Evolutionary conservation across 108 stramenopile genomes (phyloP), one percentile per base, ranked within the genome.

Genomic region (Poteriospumella lacustris): DNA sequence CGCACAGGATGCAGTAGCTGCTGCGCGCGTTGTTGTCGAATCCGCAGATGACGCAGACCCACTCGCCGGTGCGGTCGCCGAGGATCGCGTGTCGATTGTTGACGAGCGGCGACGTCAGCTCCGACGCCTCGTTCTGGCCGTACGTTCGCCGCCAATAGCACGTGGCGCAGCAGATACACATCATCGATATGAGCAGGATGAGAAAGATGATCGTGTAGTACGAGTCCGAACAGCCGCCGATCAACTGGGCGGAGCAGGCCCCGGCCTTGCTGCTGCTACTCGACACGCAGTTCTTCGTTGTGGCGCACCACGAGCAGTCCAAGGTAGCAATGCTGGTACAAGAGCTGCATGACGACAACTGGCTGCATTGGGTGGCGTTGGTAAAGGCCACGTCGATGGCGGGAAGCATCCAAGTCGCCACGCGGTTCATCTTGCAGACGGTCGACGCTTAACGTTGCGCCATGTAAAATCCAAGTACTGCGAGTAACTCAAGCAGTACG

Each of bases 11-110:
- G 41, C 70, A 73, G 36, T 52, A 42, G 24, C 9, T 5, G 36
- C 3, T 73, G 36, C 5, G 12, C 5, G 70, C 5, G 26, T 34
- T 34, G 31, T 73, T 73, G 31, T 73, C 70, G 41, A 73, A 73
- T 19, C 70, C 70, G 47, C 70, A 73, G 12, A 73, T 73, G 47
- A 56, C 42, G 31, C 70, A 73, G 31, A 73, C 36, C 70, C 70
- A 73, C 31, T 73, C 70, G 15, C 19, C 47, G 47, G 47, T 3
- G 70, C 19, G 41, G 9, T 5, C 5, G 9, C 9, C 42, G 47
- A 26, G 42, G 36, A 5, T 64, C 28, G 31, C 31, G 60, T 36
- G 3, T 36, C 31, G 5, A 73, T 12, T 5, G 36, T n/a, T 36
- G 34, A 15, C 19, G 15, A 36, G 38, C 12, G 3, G 70, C 43